These are phyloP conservation scores for Scenedesmus sp. DNA, from an alignment of 163 green algal genomes.

Conservation along the genomic window DNA sequence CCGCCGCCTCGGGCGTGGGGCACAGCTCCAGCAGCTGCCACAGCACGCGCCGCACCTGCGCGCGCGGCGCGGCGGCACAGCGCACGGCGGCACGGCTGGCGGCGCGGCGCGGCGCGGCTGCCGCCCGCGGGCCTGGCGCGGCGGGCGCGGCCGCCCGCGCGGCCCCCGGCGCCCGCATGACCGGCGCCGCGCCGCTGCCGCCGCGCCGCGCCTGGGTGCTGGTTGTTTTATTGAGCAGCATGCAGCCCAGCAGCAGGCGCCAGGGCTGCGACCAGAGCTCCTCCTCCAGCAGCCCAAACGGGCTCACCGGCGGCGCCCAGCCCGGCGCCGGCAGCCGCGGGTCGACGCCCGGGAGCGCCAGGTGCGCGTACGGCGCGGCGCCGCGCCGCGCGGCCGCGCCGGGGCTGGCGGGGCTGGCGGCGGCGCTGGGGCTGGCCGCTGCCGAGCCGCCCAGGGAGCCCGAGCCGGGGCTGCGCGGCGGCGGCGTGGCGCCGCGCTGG, in stretches of 20 bases:
- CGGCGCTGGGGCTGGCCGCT: not conserved
- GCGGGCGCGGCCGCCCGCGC: too few relatives aligned
- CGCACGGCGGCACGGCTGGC: too few relatives aligned
- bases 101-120: too few relatives aligned
- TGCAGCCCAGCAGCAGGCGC: conserved; percentile 91
- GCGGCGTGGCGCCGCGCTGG: not conserved
- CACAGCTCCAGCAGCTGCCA: conserved; percentile 80
- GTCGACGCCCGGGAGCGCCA: conserved; percentile 3
- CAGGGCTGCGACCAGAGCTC: conserved; percentile 90
- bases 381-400: not conserved
- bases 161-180: too few relatives aligned
- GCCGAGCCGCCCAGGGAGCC: not conserved
- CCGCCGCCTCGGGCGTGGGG: conserved; percentile 69
- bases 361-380: conserved; percentile 29
- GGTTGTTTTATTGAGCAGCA: conserved; percentile 93
- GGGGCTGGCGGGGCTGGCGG: too few relatives aligned
- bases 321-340: conserved; percentile 54
- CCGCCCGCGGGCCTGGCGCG: too few relatives aligned
- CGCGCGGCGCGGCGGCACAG: not conserved
- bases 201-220: conserved; percentile 58
- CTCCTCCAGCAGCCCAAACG: conserved; percentile 92
- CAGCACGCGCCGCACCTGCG: conserved; percentile 71
- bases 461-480: not conserved
- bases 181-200: too few relatives aligned
- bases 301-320: conserved; percentile 82